Evolutionary conservation across 352 stramenopile species (phyloP).

Genomic region (Globisporangium acanthophoron): DNA sequence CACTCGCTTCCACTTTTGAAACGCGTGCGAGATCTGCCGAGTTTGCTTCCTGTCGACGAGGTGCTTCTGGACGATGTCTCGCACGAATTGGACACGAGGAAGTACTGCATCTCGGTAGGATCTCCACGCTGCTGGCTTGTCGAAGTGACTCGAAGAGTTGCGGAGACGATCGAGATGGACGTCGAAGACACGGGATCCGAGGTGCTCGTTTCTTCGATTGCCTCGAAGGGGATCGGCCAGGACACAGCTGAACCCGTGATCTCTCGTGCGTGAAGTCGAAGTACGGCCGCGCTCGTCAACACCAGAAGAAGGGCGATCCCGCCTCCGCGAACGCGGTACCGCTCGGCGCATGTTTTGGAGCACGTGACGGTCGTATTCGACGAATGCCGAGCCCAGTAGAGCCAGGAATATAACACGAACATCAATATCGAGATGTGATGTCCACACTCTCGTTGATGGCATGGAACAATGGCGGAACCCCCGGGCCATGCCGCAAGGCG

Average conservation of each 20-base stretch:
- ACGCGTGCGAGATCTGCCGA: background rate
- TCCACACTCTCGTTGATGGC: background rate
- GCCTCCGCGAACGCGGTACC: background rate
- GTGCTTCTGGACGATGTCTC: background rate
- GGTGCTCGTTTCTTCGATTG: background rate
- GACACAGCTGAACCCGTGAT: background rate
- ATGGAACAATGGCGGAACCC: conserved; percentile 8
- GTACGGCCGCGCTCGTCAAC: no score
- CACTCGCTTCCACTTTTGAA: background rate
- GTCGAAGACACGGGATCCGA: background rate
- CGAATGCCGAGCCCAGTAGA: no score
- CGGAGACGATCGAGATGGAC: no score
- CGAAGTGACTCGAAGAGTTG: background rate
- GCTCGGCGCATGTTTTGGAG: background rate
- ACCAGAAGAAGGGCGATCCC: no score
- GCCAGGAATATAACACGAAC: background rate
- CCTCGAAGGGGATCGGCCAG: background rate
- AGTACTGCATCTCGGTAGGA: background rate
- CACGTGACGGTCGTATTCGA: no score
- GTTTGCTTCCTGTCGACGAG: background rate
- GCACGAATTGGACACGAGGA: background rate
- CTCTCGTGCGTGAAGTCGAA: background rate
- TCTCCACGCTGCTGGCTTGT: background rate
- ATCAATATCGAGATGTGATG: no score
- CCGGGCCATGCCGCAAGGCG: background rate